Evolutionary conservation across 148 eudicot species (phyloP).

Genomic region (Rhododendron molle): DNA sequence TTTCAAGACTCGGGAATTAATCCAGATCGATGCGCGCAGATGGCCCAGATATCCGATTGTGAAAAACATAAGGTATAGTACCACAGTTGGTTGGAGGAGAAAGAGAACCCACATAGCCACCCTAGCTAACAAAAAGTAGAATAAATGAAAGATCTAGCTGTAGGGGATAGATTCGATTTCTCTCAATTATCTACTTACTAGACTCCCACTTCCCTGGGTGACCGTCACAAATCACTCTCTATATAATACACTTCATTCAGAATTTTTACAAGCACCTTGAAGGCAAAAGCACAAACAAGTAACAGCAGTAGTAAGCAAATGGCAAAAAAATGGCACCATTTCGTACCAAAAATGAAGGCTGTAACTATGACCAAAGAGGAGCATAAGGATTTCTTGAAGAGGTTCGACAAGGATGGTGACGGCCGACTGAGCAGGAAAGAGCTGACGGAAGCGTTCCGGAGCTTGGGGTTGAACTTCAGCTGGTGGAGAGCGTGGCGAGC

Average conservation of each 20-base stretch:
- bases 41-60: neutral
- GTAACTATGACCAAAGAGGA: neutral
- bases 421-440: neutral
- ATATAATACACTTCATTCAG: neutral
- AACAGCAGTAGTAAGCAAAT: neutral
- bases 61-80: neutral
- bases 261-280: neutral
- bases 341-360: neutral
- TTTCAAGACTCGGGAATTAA: too few relatives aligned
- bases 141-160: neutral
- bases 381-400: neutral
- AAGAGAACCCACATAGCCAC: neutral
- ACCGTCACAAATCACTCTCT: neutral
- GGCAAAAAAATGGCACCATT: too few relatives aligned
- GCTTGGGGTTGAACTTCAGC: neutral
- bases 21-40: neutral
- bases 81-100: too few relatives aligned
- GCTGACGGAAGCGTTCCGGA: neutral
- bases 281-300: neutral
- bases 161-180: neutral
- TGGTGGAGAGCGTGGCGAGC: neutral
- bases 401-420: constrained; percentile 3
- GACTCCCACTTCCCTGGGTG: neutral
- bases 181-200: neutral
- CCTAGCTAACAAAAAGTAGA: neutral